Percentiles rank a stretch among this genome's conserved stretches.
These are phyloP conservation scores for Eucalyptus pauciflora DNA, from an alignment of 345 rosid genomes.

Conservation along the genomic window DNA sequence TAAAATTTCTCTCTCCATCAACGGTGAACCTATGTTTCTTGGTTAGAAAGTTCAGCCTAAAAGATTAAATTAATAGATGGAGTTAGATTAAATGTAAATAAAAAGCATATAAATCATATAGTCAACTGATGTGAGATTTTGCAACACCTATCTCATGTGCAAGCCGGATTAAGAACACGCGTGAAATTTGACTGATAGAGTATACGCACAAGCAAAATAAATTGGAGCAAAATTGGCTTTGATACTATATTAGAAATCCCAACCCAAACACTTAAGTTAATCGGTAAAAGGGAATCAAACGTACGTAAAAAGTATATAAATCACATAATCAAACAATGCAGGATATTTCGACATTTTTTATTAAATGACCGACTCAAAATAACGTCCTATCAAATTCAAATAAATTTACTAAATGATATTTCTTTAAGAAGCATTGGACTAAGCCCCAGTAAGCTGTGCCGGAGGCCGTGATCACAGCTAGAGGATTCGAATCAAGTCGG, in stretches of 20 bases:
- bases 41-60: neutral
- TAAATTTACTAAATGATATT: neutral
- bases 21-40: neutral
- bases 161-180: fast-evolving
- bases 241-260: neutral
- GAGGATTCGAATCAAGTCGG: constrained; percentile 14
- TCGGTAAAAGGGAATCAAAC: neutral
- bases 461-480: constrained; percentile 18
- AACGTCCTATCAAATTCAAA: neutral
- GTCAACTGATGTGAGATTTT: neutral
- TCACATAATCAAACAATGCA: neutral
- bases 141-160: neutral
- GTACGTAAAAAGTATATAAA: too few species aligned
- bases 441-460: constrained; percentile 25
- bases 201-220: fast-evolving
- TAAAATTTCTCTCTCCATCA: neutral
- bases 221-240: fast-evolving
- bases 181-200: neutral
- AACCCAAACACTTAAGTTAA: too few species aligned
- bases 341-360: neutral
- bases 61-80: neutral
- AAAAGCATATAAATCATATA: too few species aligned
- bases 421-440: neutral
- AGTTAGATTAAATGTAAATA: neutral
- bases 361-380: neutral